These are phyloP conservation scores for Diospyros kaki DNA, from an alignment of 148 eudicot genomes.

Conservation along the genomic window DNA sequence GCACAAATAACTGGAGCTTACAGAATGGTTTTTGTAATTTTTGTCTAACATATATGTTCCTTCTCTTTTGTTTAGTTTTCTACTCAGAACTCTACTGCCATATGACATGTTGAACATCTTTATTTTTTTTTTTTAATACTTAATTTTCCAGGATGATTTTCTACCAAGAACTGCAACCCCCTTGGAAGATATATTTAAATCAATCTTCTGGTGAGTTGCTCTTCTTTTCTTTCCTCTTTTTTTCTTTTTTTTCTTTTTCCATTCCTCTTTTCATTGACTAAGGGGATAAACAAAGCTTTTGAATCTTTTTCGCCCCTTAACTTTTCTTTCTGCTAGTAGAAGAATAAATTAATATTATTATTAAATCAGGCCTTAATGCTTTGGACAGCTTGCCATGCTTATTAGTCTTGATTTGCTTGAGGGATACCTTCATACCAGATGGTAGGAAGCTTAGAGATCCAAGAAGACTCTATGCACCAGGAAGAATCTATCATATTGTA, in stretches of 20 bases:
- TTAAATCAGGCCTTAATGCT: constrained; percentile 58
- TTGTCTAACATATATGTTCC: background rate
- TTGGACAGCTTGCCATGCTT: constrained; percentile 97
- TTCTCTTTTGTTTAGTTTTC: no score
- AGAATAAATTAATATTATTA: constrained; percentile 34
- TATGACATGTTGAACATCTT: background rate
- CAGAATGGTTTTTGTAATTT: background rate
- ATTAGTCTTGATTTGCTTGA: constrained; percentile 70
- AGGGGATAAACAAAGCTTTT: background rate
- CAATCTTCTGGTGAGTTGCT: constrained; percentile 22
- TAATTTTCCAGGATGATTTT: background rate
- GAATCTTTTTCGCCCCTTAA: background rate
- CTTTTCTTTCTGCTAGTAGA: constrained; percentile 6
- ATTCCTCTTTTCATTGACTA: background rate
- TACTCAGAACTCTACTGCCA: no score
- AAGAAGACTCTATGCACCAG: constrained; percentile 89
- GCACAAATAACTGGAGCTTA: background rate
- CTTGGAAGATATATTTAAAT: constrained; percentile 25
- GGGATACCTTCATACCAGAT: constrained; percentile 91
- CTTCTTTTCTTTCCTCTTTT: background rate
- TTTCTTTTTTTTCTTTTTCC: no score
- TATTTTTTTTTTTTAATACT: background rate
- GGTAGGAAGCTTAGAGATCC: constrained; percentile 78
- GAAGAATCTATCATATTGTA: constrained; percentile 90
- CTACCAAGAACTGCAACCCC: constrained; percentile 27